Percentiles rank a stretch among this genome's conserved stretches.
Conservation (phyloP, 345 rosid species). For the Brassica cretica region DNA sequence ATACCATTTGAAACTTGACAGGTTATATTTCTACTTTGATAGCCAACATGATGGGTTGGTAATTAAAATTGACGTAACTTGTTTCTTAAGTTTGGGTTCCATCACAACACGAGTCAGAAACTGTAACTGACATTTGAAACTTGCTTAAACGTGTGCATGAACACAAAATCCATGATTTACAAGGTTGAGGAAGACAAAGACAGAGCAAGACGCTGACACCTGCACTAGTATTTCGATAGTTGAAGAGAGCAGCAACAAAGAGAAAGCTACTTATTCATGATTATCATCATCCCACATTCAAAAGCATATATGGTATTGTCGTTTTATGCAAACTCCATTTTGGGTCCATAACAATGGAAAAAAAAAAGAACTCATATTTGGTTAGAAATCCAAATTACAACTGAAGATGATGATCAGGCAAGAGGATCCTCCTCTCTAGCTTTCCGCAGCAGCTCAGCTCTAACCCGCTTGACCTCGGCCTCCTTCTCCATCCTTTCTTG, state of each 20-base stretch:
- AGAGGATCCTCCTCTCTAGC: conserved; percentile 52
- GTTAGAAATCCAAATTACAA: conserved; percentile 1
- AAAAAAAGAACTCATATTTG: not conserved
- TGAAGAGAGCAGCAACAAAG: not conserved
- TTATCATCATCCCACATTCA: not conserved
- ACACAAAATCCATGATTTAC: not conserved
- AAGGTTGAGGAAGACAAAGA: not conserved
- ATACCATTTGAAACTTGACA: not conserved
- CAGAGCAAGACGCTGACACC: not conserved
- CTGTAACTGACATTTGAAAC: not conserved
- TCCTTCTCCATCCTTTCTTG: conserved; percentile 61
- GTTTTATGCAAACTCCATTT: conserved; percentile 1
- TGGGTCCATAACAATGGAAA: not conserved
- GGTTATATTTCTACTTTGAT: not conserved
- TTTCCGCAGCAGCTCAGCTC: conserved; percentile 53
- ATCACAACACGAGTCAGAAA: not conserved
- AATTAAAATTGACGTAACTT: too few species aligned
- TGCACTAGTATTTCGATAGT: not conserved
- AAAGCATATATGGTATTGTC: not conserved
- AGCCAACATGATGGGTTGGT: not conserved
- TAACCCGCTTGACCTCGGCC: conserved; percentile 56
- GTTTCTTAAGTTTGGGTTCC: too few species aligned
- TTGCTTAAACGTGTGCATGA: not conserved
- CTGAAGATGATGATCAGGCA: conserved; percentile 22
- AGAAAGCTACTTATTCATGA: not conserved